Evolutionary conservation across 2,329 filamentous ascomycete species (phyloP).

Genomic region (Diplocarpon mali): DNA sequence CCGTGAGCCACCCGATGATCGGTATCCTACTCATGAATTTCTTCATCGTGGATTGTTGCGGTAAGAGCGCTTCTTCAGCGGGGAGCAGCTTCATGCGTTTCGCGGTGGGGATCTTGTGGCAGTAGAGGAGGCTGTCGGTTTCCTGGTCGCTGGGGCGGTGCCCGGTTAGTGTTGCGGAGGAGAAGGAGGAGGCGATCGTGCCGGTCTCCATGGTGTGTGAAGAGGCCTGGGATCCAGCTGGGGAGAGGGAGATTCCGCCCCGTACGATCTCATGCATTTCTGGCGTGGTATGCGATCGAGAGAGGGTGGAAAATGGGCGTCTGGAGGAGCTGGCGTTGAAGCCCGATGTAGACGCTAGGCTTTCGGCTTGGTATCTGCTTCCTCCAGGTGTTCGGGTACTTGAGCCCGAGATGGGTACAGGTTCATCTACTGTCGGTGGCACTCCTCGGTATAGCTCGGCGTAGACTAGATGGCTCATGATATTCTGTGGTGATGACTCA

Average conservation of each 20-base stretch:
- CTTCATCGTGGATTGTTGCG: slow-evolving; percentile 54
- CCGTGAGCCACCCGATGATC: slow-evolving; percentile 61
- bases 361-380: slow-evolving; percentile 6
- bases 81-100: slow-evolving; percentile 54
- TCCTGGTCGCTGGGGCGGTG: slow-evolving; percentile 16
- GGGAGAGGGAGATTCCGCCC: slow-evolving; percentile 22
- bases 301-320: slow-evolving; percentile 15
- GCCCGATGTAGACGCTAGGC: slow-evolving; percentile 9
- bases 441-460: slow-evolving; percentile 60
- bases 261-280: slow-evolving; percentile 22
- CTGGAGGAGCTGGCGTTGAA: slow-evolving; percentile 6
- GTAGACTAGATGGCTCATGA: slow-evolving; percentile 59
- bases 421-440: slow-evolving; percentile 51
- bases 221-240: slow-evolving; percentile 22
- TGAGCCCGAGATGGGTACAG: slow-evolving; percentile 35
- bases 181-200: slow-evolving; percentile 32
- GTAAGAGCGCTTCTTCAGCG: slow-evolving; percentile 58
- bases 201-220: slow-evolving; percentile 49
- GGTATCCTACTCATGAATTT: slow-evolving; percentile 55
- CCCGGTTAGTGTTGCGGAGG: slow-evolving; percentile 22
- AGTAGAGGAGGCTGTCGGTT: slow-evolving; percentile 34
- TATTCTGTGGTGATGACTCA: slow-evolving; percentile 58
- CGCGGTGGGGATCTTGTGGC: slow-evolving; percentile 55
- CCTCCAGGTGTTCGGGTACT: slow-evolving; percentile 5
- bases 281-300: slow-evolving; percentile 22